These are phyloP conservation scores for Paragyromitra xinjiangensis DNA, from an alignment of 495 filamentous ascomycete genomes.

Conservation along the genomic window DNA sequence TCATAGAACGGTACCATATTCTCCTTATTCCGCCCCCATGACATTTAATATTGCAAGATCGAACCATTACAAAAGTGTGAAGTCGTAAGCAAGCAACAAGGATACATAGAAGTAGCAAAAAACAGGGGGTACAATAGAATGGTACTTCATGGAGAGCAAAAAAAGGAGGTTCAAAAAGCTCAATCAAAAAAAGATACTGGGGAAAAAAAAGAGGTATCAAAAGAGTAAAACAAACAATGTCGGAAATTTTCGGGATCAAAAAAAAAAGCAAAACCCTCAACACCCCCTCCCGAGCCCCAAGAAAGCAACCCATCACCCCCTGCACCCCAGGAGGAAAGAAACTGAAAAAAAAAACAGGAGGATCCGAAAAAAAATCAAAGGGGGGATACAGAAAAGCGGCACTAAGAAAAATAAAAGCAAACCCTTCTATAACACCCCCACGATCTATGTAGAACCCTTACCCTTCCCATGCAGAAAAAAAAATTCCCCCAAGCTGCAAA, in stretches of 20 bases:
- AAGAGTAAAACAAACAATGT: slow-evolving; percentile 3
- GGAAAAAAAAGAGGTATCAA: slow-evolving; percentile 12
- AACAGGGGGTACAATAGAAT: background rate
- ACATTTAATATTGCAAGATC: background rate
- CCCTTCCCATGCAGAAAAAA: slow-evolving; percentile 33
- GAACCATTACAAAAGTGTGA: background rate
- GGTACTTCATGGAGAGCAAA: background rate
- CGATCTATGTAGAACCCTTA: slow-evolving; percentile 23
- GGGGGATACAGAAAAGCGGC: background rate
- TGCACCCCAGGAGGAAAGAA: background rate
- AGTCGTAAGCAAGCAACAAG: background rate
- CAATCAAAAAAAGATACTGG: background rate
- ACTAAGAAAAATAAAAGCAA: slow-evolving; percentile 14
- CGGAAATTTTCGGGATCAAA: slow-evolving; percentile 18
- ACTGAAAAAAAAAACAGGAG: background rate
- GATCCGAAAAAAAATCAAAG: slow-evolving; percentile 8
- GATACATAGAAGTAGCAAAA: background rate
- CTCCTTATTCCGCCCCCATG: background rate
- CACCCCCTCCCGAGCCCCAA: background rate
- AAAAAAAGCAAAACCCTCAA: slow-evolving; percentile 32
- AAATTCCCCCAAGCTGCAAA: background rate
- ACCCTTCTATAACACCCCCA: slow-evolving; percentile 31
- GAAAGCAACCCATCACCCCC: background rate
- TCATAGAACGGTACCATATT: too few species aligned
- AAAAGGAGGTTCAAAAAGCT: background rate